Evolutionary conservation across 1,284 basidiomycete genomes (phyloP).

Genomic region (Phylloboletellus chloephorus): DNA sequence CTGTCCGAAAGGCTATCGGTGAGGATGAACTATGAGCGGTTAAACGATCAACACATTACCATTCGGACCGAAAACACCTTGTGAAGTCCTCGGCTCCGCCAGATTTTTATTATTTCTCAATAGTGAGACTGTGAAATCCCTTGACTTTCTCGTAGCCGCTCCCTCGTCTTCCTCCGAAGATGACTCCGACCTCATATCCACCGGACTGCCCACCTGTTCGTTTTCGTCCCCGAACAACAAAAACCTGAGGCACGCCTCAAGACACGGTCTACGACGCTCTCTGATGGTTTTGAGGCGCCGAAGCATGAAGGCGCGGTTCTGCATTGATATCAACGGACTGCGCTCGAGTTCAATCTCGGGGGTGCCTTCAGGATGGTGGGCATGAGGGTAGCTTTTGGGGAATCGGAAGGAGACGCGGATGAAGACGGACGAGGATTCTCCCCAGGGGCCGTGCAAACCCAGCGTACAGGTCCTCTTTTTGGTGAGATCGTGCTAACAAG

Average conservation of each 20-base stretch:
- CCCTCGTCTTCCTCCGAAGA: constrained; percentile 45
- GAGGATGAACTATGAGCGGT: not conserved
- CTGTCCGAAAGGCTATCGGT: constrained; percentile 35
- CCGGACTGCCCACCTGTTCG: constrained; percentile 37
- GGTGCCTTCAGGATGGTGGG: constrained; percentile 52
- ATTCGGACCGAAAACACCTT: constrained; percentile 82
- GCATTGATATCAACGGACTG: constrained; percentile 73
- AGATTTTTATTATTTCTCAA: constrained; percentile 68
- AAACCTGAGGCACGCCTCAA: constrained; percentile 78
- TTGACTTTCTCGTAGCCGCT: constrained; percentile 34
- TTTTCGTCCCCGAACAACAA: constrained; percentile 66
- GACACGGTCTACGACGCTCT: constrained; percentile 66
- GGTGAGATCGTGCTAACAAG: constrained; percentile 64
- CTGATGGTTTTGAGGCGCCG: constrained; percentile 69
- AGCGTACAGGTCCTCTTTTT: constrained; percentile 82
- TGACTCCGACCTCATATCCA: constrained; percentile 49
- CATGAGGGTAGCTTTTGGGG: constrained; percentile 76
- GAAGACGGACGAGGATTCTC: constrained; percentile 66
- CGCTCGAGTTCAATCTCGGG: constrained; percentile 81
- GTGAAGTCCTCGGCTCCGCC: constrained; percentile 73
- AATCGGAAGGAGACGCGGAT: constrained; percentile 90
- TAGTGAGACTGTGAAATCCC: constrained; percentile 47
- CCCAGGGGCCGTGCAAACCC: constrained; percentile 88
- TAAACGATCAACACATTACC: constrained; percentile 43
- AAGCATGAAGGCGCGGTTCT: constrained; percentile 71